A percentile compares a stretch with the other conserved stretches of the same genome.
Conservation (phyloP, 1,284 basidiomycete genomes). For the Tylopilus orsonianus region DNA sequence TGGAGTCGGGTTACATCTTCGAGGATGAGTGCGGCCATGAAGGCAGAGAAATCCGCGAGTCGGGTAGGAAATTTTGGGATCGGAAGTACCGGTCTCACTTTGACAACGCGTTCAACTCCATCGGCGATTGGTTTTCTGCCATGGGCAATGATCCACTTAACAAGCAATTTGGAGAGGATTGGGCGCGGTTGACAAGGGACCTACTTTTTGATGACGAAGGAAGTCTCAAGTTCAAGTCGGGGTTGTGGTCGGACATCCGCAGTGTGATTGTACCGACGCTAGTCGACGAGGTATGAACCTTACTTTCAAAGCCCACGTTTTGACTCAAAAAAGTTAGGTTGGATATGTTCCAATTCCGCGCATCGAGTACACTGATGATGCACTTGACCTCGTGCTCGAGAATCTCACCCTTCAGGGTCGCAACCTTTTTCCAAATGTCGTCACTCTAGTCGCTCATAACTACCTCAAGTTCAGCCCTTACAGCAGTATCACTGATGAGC, state of each 20-base stretch:
- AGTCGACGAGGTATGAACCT: constrained; percentile 57
- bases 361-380: constrained; percentile 87
- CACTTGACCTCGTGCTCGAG: constrained; percentile 89
- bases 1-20: constrained; percentile 88
- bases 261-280: constrained; percentile 80
- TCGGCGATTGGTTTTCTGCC: constrained; percentile 77
- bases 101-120: constrained; percentile 73
- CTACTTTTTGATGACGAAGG: constrained; percentile 78
- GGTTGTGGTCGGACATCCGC: constrained; percentile 85
- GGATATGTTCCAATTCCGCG: constrained; percentile 91
- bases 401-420: constrained; percentile 87
- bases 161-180: constrained; percentile 78
- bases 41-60: constrained; percentile 62
- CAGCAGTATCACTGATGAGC: constrained; percentile 53
- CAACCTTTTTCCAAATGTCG: constrained; percentile 80
- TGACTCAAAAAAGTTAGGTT: constrained; percentile 45
- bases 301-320: too few species aligned
- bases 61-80: constrained; percentile 78
- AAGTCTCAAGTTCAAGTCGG: constrained; percentile 86
- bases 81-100: constrained; percentile 86
- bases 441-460: constrained; percentile 83
- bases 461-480: constrained; percentile 84
- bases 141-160: constrained; percentile 87
- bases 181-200: constrained; percentile 81
- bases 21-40: constrained; percentile 72